phyloP scores from a whole-genome alignment of 2,329 filamentous ascomycete genomes.

The Orbilia oligospora region DNA sequence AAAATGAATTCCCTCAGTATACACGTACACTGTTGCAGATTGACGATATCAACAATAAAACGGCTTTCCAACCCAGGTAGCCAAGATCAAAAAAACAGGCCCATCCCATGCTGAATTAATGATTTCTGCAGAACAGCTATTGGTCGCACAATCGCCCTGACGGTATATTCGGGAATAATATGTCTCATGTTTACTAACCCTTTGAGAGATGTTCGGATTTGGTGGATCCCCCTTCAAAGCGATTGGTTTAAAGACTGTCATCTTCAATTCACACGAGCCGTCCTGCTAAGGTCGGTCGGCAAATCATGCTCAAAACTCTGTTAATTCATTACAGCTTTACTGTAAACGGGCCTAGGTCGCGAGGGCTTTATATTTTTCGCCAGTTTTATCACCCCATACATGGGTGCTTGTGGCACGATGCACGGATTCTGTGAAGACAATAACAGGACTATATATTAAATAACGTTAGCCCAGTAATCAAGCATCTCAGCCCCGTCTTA shows the following conservation, averaged over 20 bases:
- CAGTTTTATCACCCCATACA: not conserved
- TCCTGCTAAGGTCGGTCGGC: not conserved
- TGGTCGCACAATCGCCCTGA: constrained; percentile 15
- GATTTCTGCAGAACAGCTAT: not conserved
- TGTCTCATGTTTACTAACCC: constrained; percentile 8
- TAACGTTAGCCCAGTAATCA: constrained; percentile 8
- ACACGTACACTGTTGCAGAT: not conserved
- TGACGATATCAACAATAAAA: constrained; percentile 1
- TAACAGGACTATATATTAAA: constrained; percentile 6
- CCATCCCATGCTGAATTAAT: constrained; percentile 11
- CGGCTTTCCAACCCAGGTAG: not conserved
- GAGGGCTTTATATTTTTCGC: constrained; percentile 7
- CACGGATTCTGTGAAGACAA: not conserved
- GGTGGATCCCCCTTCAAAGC: not conserved
- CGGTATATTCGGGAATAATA: constrained; percentile 21
- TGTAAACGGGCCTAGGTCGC: not conserved
- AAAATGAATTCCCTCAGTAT: constrained; percentile 30
- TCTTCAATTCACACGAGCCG: not conserved
- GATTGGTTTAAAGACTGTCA: not conserved
- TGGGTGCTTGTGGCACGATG: constrained; percentile 3
- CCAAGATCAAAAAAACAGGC: constrained; percentile 31
- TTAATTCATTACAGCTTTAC: not conserved
- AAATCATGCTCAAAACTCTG: not conserved
- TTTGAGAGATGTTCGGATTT: not conserved
- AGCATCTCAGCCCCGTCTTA: not conserved